These are phyloP conservation scores for Craterostigma plantagineum DNA, from an alignment of 257 asterid genomes.

Conservation along the genomic window DNA sequence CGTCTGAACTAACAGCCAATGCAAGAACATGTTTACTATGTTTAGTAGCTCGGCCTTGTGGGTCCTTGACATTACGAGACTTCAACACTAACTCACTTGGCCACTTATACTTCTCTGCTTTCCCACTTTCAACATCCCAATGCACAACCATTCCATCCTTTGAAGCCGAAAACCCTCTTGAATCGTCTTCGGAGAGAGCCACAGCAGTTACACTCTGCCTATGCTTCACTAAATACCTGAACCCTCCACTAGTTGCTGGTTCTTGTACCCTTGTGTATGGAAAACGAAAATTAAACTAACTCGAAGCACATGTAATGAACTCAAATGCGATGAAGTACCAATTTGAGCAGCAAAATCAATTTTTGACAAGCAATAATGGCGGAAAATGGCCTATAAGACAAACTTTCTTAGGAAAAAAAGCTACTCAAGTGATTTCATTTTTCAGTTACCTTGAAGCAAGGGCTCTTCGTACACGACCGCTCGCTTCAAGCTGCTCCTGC, in stretches of 20 bases:
- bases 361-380: no score
- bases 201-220: constrained; percentile 74
- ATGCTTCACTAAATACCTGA: constrained; percentile 53
- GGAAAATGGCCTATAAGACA: no score
- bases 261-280: constrained; percentile 65
- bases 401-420: background rate
- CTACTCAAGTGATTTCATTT: no score
- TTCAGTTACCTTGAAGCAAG: constrained; percentile 83
- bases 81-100: constrained; percentile 54
- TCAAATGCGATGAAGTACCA: no score
- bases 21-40: constrained; percentile 70
- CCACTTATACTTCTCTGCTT: constrained; percentile 59
- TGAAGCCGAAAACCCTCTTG: constrained; percentile 78
- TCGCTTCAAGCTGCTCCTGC: constrained; percentile 79
- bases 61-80: constrained; percentile 64
- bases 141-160: constrained; percentile 73
- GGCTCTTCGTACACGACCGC: constrained; percentile 61
- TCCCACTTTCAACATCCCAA: constrained; percentile 81
- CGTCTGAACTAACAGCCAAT: constrained; percentile 78
- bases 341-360: no score
- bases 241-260: constrained; percentile 47
- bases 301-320: no score
- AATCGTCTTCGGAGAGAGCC: constrained; percentile 71
- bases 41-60: constrained; percentile 62
- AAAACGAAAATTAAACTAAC: no score